Conservation (phyloP, 495 filamentous ascomycete genomes). For the Copromyces sp. region DNA sequence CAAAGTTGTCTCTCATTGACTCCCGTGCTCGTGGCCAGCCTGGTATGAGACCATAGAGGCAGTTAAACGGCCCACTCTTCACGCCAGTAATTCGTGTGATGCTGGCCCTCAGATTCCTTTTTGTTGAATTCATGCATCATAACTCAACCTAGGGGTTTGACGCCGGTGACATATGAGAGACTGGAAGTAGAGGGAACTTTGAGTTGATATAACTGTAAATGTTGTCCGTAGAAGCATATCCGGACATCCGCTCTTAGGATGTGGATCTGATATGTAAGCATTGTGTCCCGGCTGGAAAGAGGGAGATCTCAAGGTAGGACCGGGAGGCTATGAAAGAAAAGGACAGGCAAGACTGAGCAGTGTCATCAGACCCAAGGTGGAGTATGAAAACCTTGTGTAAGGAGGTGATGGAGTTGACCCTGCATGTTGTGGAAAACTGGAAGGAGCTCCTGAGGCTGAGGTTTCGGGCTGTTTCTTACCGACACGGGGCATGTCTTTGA, state of each 20-base stretch:
- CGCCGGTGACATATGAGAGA: background rate
- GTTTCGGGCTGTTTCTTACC: background rate
- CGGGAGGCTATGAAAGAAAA: background rate
- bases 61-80: background rate
- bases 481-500: background rate
- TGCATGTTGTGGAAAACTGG: background rate
- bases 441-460: background rate
- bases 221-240: background rate
- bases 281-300: background rate
- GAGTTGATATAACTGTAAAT: background rate
- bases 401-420: background rate
- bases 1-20: too few relatives aligned
- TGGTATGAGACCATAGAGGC: background rate
- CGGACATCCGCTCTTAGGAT: background rate
- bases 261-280: background rate
- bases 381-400: background rate
- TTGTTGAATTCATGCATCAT: too few relatives aligned
- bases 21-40: background rate
- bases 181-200: background rate
- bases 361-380: background rate
- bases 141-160: too few relatives aligned
- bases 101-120: too few relatives aligned
- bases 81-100: too few relatives aligned
- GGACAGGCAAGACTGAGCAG: background rate
- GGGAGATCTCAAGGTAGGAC: background rate